Evolutionary conservation across 495 filamentous ascomycete genomes (phyloP).

Genomic region (Penicillium roqueforti): DNA sequence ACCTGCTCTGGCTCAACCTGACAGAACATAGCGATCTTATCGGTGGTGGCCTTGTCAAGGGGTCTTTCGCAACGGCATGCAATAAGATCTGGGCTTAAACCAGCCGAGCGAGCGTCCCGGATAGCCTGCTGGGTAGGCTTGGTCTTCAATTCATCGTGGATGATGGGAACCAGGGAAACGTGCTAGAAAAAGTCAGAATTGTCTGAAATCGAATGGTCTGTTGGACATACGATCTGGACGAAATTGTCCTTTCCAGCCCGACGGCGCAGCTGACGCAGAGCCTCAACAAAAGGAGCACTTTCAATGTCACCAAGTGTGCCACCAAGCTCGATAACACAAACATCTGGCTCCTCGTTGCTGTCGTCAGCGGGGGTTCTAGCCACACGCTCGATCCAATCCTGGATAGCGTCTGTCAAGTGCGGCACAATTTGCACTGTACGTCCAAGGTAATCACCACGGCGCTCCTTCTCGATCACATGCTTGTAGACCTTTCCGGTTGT

Average conservation of each 20-base stretch:
- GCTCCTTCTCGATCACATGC: conserved; percentile 75
- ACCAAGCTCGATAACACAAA: conserved; percentile 77
- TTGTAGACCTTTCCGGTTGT: conserved; percentile 88
- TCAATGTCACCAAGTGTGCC: conserved; percentile 91
- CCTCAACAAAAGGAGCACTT: conserved; percentile 84
- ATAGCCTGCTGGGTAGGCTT: conserved; percentile 94
- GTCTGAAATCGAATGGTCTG: conserved; percentile 21
- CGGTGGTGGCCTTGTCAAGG: conserved; percentile 67
- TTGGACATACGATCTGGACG: conserved; percentile 70
- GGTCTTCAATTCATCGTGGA: conserved; percentile 77
- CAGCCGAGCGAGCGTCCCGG: conserved; percentile 71
- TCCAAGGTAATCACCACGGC: conserved; percentile 81
- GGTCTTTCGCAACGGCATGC: conserved; percentile 82
- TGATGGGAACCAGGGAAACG: conserved; percentile 27
- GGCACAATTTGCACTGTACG: conserved; percentile 93
- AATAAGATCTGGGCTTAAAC: conserved; percentile 85
- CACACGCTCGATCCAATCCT: conserved; percentile 89
- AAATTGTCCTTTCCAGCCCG: conserved; percentile 77
- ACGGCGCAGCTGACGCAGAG: conserved; percentile 69
- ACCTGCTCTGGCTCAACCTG: conserved; percentile 79
- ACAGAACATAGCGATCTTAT: conserved; percentile 86
- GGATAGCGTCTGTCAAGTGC: conserved; percentile 84
- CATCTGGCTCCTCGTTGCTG: conserved; percentile 73
- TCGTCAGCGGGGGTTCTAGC: conserved; percentile 85
- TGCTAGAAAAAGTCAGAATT: conserved; percentile 6